Evolutionary conservation across 805 yeast genomes (phyloP).

Genomic region (Candida alai): DNA sequence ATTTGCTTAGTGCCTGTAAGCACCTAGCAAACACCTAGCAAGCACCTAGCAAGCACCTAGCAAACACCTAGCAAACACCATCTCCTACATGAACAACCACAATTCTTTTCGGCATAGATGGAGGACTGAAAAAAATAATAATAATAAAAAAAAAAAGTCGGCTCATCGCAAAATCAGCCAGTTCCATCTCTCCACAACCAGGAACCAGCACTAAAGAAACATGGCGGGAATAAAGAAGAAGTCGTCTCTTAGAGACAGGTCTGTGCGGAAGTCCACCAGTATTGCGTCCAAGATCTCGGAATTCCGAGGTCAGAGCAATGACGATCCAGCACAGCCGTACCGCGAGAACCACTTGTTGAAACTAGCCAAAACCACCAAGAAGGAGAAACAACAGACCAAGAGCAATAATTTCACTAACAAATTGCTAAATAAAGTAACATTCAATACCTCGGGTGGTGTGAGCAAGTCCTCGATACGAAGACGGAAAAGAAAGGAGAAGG

Average conservation of each 20-base stretch:
- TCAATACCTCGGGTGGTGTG: slow-evolving; percentile 42
- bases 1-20: no score
- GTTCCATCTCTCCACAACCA: no score
- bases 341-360: slow-evolving; percentile 50
- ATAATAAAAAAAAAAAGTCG: no score
- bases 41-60: no score
- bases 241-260: slow-evolving; percentile 32
- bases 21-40: no score
- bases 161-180: no score
- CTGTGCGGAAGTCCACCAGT: slow-evolving; percentile 16
- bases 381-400: slow-evolving; percentile 45
- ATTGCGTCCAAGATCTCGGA: slow-evolving; percentile 25
- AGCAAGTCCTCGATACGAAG: slow-evolving; percentile 66
- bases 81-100: no score
- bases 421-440: slow-evolving; percentile 23
- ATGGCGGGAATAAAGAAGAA: slow-evolving; percentile 33
- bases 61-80: no score
- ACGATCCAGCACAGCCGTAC: slow-evolving; percentile 12
- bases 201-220: slow-evolving; percentile 8
- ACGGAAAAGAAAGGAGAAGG: slow-evolving; percentile 56
- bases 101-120: no score
- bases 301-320: slow-evolving; percentile 18
- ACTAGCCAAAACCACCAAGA: slow-evolving; percentile 49
- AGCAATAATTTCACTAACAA: slow-evolving; percentile 33
- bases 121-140: no score